Evolutionary conservation across 306 rosid species (phyloP).

Genomic region (Gastrolobium bilobum): DNA sequence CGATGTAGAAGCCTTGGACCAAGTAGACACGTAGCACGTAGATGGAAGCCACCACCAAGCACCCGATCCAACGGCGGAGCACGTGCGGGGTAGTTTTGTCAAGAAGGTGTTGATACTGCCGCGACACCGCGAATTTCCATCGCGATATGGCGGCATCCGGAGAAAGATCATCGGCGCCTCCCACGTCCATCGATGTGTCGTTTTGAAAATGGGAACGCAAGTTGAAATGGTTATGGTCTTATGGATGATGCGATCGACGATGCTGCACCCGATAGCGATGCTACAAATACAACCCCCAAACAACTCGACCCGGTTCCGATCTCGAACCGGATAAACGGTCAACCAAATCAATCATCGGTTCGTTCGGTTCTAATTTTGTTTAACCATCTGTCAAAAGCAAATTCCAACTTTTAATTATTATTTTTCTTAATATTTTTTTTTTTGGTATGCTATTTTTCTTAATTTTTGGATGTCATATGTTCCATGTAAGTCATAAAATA

Average conservation of each 20-base stretch:
- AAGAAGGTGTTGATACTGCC: slow-evolving; percentile 78
- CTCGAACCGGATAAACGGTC: background rate
- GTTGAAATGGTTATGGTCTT: background rate
- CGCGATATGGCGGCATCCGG: slow-evolving; percentile 62
- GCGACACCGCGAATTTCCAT: slow-evolving; percentile 66
- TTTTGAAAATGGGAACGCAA: background rate
- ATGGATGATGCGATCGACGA: background rate
- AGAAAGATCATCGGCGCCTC: slow-evolving; percentile 48
- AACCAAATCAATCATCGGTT: background rate
- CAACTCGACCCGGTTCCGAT: slow-evolving; percentile 7
- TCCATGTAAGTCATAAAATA: too few species aligned
- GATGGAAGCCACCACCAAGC: slow-evolving; percentile 57
- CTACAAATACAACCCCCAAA: too few species aligned
- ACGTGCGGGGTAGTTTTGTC: slow-evolving; percentile 84
- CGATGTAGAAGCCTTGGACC: slow-evolving; percentile 89
- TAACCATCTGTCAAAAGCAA: too few species aligned
- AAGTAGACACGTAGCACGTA: slow-evolving; percentile 83
- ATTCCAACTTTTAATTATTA: too few species aligned
- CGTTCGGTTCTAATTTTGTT: too few species aligned
- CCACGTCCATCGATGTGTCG: slow-evolving; percentile 54
- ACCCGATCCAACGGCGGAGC: slow-evolving; percentile 82
- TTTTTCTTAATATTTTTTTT: too few species aligned
- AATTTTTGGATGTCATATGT: too few species aligned
- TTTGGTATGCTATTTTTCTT: too few species aligned
- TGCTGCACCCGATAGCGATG: too few species aligned